These are phyloP conservation scores for Kazachstania bromeliacearum DNA, from an alignment of 805 yeast species.

Conservation along the genomic window DNA sequence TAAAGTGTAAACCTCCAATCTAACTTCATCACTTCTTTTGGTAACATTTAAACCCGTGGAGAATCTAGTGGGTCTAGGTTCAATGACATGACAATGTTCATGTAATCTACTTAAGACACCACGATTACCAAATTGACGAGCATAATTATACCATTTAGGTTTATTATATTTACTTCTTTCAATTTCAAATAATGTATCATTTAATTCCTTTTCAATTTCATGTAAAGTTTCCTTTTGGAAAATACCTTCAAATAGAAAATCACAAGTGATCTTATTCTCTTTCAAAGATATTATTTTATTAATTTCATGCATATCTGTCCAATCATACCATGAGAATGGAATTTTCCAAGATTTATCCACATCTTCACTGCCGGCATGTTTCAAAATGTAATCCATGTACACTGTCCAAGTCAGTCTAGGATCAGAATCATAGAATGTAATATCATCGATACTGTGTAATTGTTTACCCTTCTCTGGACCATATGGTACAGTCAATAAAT, in stretches of 20 bases:
- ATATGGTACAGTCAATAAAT: constrained; percentile 14
- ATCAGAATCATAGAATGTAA: constrained; percentile 39
- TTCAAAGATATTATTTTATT: constrained; percentile 29
- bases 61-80: constrained; percentile 2
- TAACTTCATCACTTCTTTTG: constrained; percentile 14
- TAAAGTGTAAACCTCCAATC: constrained; percentile 25
- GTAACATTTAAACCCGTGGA: constrained; percentile 10
- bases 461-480: constrained; percentile 15
- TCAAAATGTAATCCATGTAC: constrained; percentile 34
- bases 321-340: constrained; percentile 52
- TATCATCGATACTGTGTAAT: constrained; percentile 14
- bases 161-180: constrained; percentile 16
- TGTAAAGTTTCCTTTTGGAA: constrained; percentile 12
- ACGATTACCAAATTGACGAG: constrained; percentile 3
- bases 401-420: constrained; percentile 50
- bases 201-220: constrained; percentile 13
- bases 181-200: constrained; percentile 13
- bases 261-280: constrained; percentile 14
- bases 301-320: constrained; percentile 39
- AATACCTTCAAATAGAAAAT: constrained; percentile 15
- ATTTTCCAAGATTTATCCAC: constrained; percentile 13
- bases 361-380: background rate
- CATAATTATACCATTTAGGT: constrained; percentile 9
- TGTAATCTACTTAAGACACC: background rate
- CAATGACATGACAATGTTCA: constrained; percentile 1